Evolutionary conservation across 73 alveolate species (phyloP), one percentile per base, ranked within the genome.

Genomic region (Paramecium pentaurelia): DNA sequence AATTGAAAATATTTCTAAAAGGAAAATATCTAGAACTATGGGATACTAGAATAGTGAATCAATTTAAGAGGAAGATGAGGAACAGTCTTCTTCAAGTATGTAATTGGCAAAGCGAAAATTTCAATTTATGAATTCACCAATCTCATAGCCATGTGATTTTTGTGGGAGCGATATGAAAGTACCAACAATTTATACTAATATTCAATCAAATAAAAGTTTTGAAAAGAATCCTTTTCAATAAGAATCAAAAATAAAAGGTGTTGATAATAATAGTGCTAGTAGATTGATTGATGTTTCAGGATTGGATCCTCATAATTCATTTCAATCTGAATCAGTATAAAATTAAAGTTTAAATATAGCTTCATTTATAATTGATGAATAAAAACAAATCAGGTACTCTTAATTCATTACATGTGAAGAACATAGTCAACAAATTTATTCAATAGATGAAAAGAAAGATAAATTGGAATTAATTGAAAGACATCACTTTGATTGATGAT

Each of bases 41-140:
- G 91, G 77, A 20, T 80, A 80, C 28, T n/a, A 80, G 47, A 40
- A 80, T 36, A 80, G 91, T 16, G 34, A 49, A 45, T 80, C 91
- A 20, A 80, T 80, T 44, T 22, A 80, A 11, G 91, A 80, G 34
- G 91, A 80, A 14, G 91, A 80, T 80, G 91, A 80, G 12, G 91
- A 80, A 27, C 27, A 80, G n/a, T 80, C 91, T 45, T 80, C 91
- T 27, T 73, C 58, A 37, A 37, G 60, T 37, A 16, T 32, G 49
- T 14, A 42, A 3, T 44, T 7, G 20, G 8, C 4, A 80, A 20
- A 37, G 40, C 64, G 36, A 22, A 40, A 40, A 22, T 34, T 34
- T 38, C 75, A 49, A 45, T 25, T 20, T 14, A 22, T 32, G 49
- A 42, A 80, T 27, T 45, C 58, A 10, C 10, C 54, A 2, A 20